Evolutionary conservation across 192 early-diverging fungal species (phyloP), one percentile per base, ranked within the genome.

Genomic region (Jimgerdemannia lactiflua): DNA sequence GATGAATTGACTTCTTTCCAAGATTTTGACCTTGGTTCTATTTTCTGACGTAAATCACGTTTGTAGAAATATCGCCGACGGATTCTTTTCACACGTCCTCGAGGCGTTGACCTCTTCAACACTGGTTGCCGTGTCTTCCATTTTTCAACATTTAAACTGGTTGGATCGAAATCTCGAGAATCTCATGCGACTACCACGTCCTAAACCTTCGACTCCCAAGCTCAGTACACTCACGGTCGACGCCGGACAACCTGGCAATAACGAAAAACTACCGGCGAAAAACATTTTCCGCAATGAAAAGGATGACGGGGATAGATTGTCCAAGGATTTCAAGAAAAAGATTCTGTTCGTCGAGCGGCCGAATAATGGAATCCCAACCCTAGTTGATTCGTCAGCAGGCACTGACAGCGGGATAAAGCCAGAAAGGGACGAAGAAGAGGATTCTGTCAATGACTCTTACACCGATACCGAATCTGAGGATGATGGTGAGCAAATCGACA

Each of bases 71-170:
- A 59, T 59, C 49, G 49, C 49, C 49, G 49, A 59, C 14, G 49
- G 49, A 59, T 59, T 59, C 14, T 14, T 59, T 59, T 59, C 14
- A 14, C 49, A 59, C 49, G 49, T 59, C 6, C 8, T 59, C 49
- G 49, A 59, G 2, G 49, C 49, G 8, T 59, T 14, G 49, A 59
- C 49, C 8, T 59, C 49, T 59, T 59, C 49, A n/a, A 64, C 40
- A 11, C 11, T 29, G 4, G 42, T 18, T 42, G 19, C 39, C 65
- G 42, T 43, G n/a, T 44, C 65, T 64, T 59, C 49, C 6, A 59
- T 59, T 59, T 69, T 87, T 54, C 82, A 84, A 42, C 80, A 80
- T 42, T 75, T 87, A 63, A 87, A 87, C 69, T 87, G 86, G 86
- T 80, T 87, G 3, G 86, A 87, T 18, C 86, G 83, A 10, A 71